Evolutionary conservation across 192 early-diverging fungal species (phyloP).

Genomic region (Blastocladiella britannica): DNA sequence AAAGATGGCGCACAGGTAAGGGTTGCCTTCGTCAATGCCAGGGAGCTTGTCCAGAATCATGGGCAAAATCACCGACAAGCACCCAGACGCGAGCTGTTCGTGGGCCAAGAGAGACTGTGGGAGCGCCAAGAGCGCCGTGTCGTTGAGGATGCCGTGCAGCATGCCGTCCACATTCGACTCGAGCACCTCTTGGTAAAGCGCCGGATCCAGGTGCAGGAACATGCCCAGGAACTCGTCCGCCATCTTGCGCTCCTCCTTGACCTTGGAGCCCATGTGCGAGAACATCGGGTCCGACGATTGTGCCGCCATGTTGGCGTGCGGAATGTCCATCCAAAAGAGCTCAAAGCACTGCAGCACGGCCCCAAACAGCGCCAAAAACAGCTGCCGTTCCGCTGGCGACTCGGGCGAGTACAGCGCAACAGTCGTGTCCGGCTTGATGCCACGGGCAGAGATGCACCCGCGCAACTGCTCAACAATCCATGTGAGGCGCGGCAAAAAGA

Average conservation of each 20-base stretch:
- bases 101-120: conserved; percentile 73
- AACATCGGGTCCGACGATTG: conserved; percentile 9
- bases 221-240: conserved; percentile 72
- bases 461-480: no score
- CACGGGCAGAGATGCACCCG: no score
- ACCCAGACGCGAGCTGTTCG: conserved; percentile 52
- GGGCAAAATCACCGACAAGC: conserved; percentile 52
- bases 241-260: conserved; percentile 79
- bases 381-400: conserved; percentile 49
- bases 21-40: conserved; percentile 44
- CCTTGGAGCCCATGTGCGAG: conserved; percentile 32
- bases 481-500: no score
- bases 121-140: conserved; percentile 53
- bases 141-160: conserved; percentile 59
- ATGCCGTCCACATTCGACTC: conserved; percentile 65
- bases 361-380: conserved; percentile 47
- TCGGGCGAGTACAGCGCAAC: conserved; percentile 32
- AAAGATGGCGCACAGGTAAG: conserved; percentile 44
- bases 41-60: conserved; percentile 62
- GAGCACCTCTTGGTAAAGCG: conserved; percentile 90
- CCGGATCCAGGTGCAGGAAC: conserved; percentile 63
- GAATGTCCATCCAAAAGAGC: conserved; percentile 49
- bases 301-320: conserved; percentile 16
- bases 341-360: conserved; percentile 68
- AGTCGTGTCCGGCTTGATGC: no score